Conservation (phyloP, 1,284 basidiomycete species). For the Erythrobasidium hasegawianum region DNA sequence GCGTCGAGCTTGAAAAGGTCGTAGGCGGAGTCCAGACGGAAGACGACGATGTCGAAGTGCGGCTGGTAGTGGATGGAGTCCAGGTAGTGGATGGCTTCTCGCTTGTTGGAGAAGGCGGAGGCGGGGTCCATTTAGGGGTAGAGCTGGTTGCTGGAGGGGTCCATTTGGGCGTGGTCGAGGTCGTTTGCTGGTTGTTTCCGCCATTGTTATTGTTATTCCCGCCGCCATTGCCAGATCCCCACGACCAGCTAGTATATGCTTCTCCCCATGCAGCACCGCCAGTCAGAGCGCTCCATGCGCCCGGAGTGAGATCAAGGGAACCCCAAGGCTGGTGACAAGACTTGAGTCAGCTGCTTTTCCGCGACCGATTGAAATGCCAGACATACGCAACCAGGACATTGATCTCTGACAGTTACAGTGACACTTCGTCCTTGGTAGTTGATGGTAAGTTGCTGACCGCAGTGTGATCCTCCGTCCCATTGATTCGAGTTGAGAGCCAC, state of each 20-base stretch:
- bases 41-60: slow-evolving; percentile 2
- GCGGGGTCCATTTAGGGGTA: neutral
- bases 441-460: slow-evolving; percentile 9
- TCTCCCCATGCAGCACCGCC: too few relatives aligned
- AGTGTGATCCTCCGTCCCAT: slow-evolving; percentile 19
- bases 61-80: neutral
- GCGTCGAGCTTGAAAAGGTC: neutral
- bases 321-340: too few relatives aligned
- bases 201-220: too few relatives aligned
- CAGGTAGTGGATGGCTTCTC: slow-evolving; percentile 6
- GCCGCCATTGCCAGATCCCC: too few relatives aligned
- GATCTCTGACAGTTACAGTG: slow-evolving; percentile 10
- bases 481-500: slow-evolving; percentile 20
- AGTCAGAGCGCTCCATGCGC: too few relatives aligned
- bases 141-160: neutral
- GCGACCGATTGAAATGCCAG: too few relatives aligned
- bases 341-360: too few relatives aligned
- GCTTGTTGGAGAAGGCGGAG: neutral
- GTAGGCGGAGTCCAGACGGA: neutral
- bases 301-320: too few relatives aligned
- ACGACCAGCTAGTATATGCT: too few relatives aligned
- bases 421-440: slow-evolving; percentile 5
- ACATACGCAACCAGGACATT: slow-evolving; percentile 9
- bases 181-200: neutral
- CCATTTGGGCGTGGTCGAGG: neutral